Base-by-base conservation (phyloP, 129 eudicot genomes). In the Sambucus nigra region DNA sequence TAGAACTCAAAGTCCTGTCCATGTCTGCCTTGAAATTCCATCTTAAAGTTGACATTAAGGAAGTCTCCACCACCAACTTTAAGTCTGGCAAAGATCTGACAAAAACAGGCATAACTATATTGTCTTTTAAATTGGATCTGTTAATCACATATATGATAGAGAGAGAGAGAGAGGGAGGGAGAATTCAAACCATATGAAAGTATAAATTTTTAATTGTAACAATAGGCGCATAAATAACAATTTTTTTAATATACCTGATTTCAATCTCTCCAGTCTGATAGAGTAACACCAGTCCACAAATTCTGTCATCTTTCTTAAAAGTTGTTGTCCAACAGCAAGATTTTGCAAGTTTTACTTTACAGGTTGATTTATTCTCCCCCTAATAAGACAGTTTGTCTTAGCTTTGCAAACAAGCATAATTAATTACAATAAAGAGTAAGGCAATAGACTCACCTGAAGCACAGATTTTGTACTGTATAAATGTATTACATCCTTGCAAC, bases 21-120 rank as follows among this genome's bases (percentile, higher is more conserved):
- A 89, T 76, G 73, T 79, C 81, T 29, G 88, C 76, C 73, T 82
- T 89, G 62, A 78, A 71, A 54, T 75, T 89, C 95, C 95, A 89
- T 73, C 98, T 81, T 66, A 81, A 74, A 29, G 69, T 51, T 46
- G 88, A 69, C 80, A 58, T 63, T 56, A 89, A 66, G 40, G 98
- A 76, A 69, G 72, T 60, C 46, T 59, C 81, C 21, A 69, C 63
- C 64, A 85, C 83, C 69, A 79, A 55, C 69, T 81, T 83, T 46
- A 89, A 62, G 63, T 81, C 79, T 16, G 95, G 95, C 67, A 89
- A 72, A 5, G 94, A 79, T 79, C 98, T 89, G 88, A 65, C 14
- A 42, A 22, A 67, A 12, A 71, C 27, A 53, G 23, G 59, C n/a
- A 1, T 61, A 54, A 42, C 47, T 54, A n/a, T n/a, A n/a, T n/a